phyloP scores from a whole-genome alignment of 2,329 filamentous ascomycete genomes.

The Curvularia hawaiiensis region DNA sequence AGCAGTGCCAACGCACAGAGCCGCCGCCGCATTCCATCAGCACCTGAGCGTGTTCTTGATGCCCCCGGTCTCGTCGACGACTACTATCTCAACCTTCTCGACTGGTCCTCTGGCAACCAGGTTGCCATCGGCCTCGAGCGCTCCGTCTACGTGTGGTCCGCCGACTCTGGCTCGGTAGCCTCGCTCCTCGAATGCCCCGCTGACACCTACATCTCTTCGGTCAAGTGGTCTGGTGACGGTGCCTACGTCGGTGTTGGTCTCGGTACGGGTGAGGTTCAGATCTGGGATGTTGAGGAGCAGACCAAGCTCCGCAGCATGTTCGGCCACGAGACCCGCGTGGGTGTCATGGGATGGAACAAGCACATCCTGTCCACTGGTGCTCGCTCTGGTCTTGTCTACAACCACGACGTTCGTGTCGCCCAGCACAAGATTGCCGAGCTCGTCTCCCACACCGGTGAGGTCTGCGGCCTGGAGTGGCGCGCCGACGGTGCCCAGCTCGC shows the following conservation, averaged over 20 bases:
- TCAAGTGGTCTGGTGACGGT: slow-evolving; percentile 98
- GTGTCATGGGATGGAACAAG: slow-evolving; percentile 99
- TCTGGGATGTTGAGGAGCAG: slow-evolving; percentile 96
- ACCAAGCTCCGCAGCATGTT: slow-evolving; percentile 98
- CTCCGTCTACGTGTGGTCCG: slow-evolving; percentile 98
- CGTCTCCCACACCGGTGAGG: slow-evolving; percentile 94
- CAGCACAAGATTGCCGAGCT: slow-evolving; percentile 99
- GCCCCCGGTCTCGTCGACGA: slow-evolving; percentile 95
- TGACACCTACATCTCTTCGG: slow-evolving; percentile 96
- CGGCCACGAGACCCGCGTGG: slow-evolving; percentile 93
- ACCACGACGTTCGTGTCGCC: slow-evolving; percentile 97
- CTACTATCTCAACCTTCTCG: slow-evolving; percentile 98
- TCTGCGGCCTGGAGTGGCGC: slow-evolving; percentile 97
- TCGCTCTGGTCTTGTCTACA: slow-evolving; percentile 92
- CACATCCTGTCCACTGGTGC: slow-evolving; percentile 94
- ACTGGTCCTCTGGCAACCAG: slow-evolving; percentile 98
- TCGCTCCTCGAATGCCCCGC: slow-evolving; percentile 84
- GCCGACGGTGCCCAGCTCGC: slow-evolving; percentile 95
- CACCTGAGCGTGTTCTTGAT: slow-evolving; percentile 94
- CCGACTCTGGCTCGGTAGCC: slow-evolving; percentile 86
- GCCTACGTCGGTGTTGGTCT: slow-evolving; percentile 96
- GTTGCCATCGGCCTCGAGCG: slow-evolving; percentile 97
- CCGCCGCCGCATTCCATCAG: slow-evolving; percentile 88
- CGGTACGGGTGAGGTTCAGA: slow-evolving; percentile 94
- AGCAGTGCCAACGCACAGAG: slow-evolving; percentile 79